Base-by-base conservation (phyloP, 1,139 yeast genomes). In the Candida sanyaensis region DNA sequence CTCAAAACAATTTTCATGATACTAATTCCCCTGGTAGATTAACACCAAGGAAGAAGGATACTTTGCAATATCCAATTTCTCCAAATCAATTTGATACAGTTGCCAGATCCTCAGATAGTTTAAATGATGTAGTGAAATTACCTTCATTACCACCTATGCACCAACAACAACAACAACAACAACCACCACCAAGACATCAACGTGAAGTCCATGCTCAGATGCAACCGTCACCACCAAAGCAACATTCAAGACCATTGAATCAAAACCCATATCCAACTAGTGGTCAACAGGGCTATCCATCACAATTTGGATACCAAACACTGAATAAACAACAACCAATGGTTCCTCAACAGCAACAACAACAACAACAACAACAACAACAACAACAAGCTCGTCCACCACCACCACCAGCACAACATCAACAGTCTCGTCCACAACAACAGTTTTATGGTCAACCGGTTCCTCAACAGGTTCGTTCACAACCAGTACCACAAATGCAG, bases 1-100 rank as follows among this genome's bases (percentile, higher is more conserved):
- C 70, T 6, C 76, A 71, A 52, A 71, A 70, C 50, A 64, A 62
- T 37, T 28, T 57, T 1, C 62, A 63, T 24, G 47, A 53, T 9
- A 60, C 58, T 40, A 37, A 27, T 27, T 47, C 52, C 13, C 51
- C 51, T 6, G 53, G 44, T 8, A 45, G 42, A 34, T 13, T 17
- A n/a, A 11, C 44, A 10, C 37, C 48, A 13, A 44, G 44, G 6
- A 41, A 47, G 26, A 49, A 50, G 37, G 60, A 48, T 33, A 48
- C 42, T 38, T 49, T 53, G 12, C 49, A 33, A 41, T 53, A 53
- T 44, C 56, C 56, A 4, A 50, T 53, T 13, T 53, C 55, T n/a
- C 56, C 56, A 8, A 50, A 41, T n/a, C 48, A 46, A 13, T 26
- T 37, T 13, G 46, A 30, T 42, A 47, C 44, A 13, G 32, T 41